phyloP scores from a whole-genome alignment of 805 yeast genomes.

The Candida loeiensis region DNA sequence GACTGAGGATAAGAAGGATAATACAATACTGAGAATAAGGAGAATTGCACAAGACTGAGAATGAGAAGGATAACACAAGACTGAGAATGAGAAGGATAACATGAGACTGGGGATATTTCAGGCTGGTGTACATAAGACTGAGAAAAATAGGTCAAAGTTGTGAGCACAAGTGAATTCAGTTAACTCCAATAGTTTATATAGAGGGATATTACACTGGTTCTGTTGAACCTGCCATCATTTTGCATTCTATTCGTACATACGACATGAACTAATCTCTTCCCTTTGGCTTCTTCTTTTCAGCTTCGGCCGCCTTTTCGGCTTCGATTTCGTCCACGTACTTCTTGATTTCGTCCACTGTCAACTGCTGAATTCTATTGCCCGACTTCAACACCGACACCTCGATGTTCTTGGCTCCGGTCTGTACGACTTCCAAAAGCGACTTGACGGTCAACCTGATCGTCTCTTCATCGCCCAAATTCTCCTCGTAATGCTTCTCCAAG shows the following conservation, averaged over 20 bases:
- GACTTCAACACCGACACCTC: conserved; percentile 88
- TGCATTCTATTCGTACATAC: neutral
- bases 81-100: too few relatives aligned
- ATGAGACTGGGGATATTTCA: too few relatives aligned
- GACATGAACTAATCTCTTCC: conserved; percentile 11
- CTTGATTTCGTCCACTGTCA: conserved; percentile 70
- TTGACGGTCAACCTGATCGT: conserved; percentile 80
- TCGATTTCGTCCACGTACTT: conserved; percentile 77
- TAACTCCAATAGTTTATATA: too few relatives aligned
- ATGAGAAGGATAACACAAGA: too few relatives aligned
- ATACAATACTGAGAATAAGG: too few relatives aligned
- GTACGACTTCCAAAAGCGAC: conserved; percentile 91
- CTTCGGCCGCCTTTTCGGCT: conserved; percentile 80
- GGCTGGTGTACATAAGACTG: too few relatives aligned
- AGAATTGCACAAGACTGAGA: too few relatives aligned
- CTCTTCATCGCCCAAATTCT: conserved; percentile 60
- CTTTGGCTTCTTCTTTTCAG: conserved; percentile 61
- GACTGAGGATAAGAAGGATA: too few relatives aligned
- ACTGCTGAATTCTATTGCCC: conserved; percentile 51
- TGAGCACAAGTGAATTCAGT: too few relatives aligned
- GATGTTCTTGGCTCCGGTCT: conserved; percentile 95
- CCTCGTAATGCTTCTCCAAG: conserved; percentile 79
- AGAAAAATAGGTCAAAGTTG: too few relatives aligned
- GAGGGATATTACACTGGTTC: too few relatives aligned
- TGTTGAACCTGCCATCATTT: too few relatives aligned